A percentile compares a stretch with the other conserved stretches of the same genome.
Conservation (phyloP, 208 protist genomes). For the Wallacemonas sp. region DNA sequence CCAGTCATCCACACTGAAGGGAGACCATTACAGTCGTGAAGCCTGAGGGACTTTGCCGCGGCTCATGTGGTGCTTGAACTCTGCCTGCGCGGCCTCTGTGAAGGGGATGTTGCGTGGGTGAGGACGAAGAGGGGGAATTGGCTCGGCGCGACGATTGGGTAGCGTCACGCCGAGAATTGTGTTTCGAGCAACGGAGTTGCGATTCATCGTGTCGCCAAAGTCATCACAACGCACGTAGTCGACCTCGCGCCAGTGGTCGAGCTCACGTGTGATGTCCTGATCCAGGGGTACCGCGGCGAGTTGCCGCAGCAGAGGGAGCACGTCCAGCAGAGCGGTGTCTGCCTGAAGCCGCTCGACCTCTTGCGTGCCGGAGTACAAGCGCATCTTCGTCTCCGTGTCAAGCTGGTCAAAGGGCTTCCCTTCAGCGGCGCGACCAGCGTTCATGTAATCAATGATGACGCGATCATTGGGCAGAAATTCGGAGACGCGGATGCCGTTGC, state of each 20-base stretch:
- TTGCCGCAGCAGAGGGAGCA: constrained; percentile 70
- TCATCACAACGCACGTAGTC: constrained; percentile 80
- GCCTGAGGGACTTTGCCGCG: background rate
- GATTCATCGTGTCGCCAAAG: constrained; percentile 78
- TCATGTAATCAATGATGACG: constrained; percentile 45
- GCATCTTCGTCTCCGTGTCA: constrained; percentile 15
- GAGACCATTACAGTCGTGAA: constrained; percentile 26
- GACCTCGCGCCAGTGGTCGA: constrained; percentile 76
- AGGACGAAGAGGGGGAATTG: constrained; percentile 51
- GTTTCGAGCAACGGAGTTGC: constrained; percentile 43
- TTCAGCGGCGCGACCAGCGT: constrained; percentile 11
- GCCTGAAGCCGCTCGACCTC: constrained; percentile 43
- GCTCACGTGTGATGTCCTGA: constrained; percentile 53
- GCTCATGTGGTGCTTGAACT: constrained; percentile 26
- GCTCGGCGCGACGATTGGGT: constrained; percentile 18
- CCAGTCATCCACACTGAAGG: too few relatives aligned
- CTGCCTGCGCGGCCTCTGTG: constrained; percentile 41
- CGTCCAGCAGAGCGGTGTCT: constrained; percentile 57
- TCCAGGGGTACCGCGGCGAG: constrained; percentile 32
- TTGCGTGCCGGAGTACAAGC: constrained; percentile 30
- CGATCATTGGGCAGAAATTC: constrained; percentile 56
- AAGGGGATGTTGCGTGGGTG: constrained; percentile 53
- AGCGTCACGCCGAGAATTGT: constrained; percentile 49
- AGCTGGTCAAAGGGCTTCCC: constrained; percentile 19
- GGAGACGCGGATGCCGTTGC: constrained; percentile 68